Percentiles rank a stretch among this genome's conserved stretches.
These are phyloP conservation scores for Podila epigama DNA, from an alignment of 192 early-diverging fungal species.

Conservation along the genomic window DNA sequence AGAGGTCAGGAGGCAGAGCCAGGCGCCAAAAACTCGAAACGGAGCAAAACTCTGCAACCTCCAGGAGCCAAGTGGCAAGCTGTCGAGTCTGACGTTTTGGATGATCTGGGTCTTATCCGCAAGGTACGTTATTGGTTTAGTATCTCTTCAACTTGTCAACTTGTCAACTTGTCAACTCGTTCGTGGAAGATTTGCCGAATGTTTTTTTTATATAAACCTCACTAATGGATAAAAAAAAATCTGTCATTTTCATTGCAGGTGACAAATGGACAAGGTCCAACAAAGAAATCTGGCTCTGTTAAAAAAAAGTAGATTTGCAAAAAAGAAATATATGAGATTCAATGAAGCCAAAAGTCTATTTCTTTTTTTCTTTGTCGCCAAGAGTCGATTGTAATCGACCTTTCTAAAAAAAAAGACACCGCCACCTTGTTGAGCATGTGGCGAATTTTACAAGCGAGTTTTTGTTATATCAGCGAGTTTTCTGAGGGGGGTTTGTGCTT, in stretches of 20 bases:
- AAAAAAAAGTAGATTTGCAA: slow-evolving; percentile 33
- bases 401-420: too few species aligned
- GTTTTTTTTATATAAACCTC: not conserved
- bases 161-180: not conserved
- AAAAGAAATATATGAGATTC: not conserved
- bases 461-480: too few species aligned
- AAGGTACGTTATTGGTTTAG: slow-evolving; percentile 7
- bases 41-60: slow-evolving; percentile 18
- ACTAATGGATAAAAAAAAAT: not conserved
- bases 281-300: slow-evolving; percentile 33
- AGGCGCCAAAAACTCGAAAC: slow-evolving; percentile 33
- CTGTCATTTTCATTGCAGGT: not conserved
- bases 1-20: slow-evolving; percentile 30
- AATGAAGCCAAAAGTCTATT: not conserved
- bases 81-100: slow-evolving; percentile 27
- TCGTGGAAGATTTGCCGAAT: not conserved
- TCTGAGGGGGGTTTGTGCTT: too few species aligned
- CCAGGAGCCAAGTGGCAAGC: slow-evolving; percentile 32
- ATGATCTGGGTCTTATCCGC: slow-evolving; percentile 33
- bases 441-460: too few species aligned
- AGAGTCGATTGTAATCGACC: too few species aligned
- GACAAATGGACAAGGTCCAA: slow-evolving; percentile 3
- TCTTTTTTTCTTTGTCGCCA: not conserved
- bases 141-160: not conserved
- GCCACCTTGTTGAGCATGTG: too few species aligned